Percentiles rank a stretch among this genome's conserved stretches.
Evolutionary conservation across 306 rosid genomes (phyloP).

Genomic region (Lithocarpus polystachyus): DNA sequence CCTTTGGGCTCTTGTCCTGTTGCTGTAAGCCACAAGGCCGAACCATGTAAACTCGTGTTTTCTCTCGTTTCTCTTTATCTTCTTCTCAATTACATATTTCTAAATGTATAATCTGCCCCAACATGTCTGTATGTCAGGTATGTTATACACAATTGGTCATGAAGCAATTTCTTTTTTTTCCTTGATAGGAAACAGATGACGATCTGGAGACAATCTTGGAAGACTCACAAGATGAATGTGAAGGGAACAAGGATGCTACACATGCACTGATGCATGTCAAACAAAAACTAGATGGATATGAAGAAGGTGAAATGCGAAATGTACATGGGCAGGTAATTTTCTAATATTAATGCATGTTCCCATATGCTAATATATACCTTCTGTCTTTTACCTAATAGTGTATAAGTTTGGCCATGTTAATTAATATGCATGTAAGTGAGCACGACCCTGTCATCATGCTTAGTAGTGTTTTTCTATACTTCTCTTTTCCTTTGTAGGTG

Average conservation of each 20-base stretch:
- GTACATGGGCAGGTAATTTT: constrained; percentile 77
- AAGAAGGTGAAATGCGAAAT: constrained; percentile 92
- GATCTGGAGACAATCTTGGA: constrained; percentile 65
- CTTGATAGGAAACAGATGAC: constrained; percentile 63
- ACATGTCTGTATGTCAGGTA: constrained; percentile 1
- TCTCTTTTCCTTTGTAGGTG: not conserved
- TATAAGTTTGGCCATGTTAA: not conserved
- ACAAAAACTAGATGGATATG: constrained; percentile 92
- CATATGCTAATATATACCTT: not conserved
- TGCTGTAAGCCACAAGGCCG: too few relatives aligned
- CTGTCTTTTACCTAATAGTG: not conserved
- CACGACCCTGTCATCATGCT: not conserved
- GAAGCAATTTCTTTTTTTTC: constrained; percentile 12
- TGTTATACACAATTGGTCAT: constrained; percentile 12
- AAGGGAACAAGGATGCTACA: constrained; percentile 94
- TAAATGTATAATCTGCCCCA: not conserved
- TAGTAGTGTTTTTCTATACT: not conserved
- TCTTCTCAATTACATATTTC: too few relatives aligned
- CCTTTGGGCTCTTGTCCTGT: too few relatives aligned
- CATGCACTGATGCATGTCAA: constrained; percentile 90
- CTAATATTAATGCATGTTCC: not conserved
- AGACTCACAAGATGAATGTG: constrained; percentile 62
- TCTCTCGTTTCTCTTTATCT: too few relatives aligned
- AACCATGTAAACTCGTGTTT: too few relatives aligned
- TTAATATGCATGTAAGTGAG: not conserved